phyloP scores from a whole-genome alignment of 2,329 filamentous ascomycete genomes.

The Calcarisporium arbuscula region DNA sequence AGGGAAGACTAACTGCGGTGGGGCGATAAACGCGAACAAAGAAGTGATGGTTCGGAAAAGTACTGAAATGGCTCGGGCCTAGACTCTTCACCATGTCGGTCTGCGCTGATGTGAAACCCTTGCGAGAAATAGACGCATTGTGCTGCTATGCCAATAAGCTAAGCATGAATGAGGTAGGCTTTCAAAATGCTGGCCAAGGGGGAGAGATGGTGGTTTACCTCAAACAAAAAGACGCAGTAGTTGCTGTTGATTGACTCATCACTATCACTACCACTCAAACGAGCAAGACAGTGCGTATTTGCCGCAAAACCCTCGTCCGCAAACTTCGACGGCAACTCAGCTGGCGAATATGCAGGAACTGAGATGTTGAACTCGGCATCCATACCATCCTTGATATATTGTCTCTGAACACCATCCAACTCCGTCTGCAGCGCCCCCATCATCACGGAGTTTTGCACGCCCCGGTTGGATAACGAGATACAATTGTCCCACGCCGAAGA shows the following conservation, averaged over 20 bases:
- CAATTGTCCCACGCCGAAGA: constrained; percentile 46
- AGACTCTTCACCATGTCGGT: constrained; percentile 30
- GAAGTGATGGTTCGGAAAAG: constrained; percentile 52
- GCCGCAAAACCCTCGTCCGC: constrained; percentile 32
- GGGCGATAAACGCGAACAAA: constrained; percentile 50
- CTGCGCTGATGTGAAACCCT: constrained; percentile 29
- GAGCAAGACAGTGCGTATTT: constrained; percentile 37
- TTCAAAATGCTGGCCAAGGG: too few relatives aligned
- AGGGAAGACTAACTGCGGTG: constrained; percentile 37
- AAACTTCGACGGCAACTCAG: constrained; percentile 29
- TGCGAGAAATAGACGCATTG: constrained; percentile 33
- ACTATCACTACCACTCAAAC: constrained; percentile 27
- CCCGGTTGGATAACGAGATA: constrained; percentile 32
- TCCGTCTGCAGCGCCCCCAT: constrained; percentile 40
- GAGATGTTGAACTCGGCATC: constrained; percentile 25
- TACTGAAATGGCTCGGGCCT: constrained; percentile 40
- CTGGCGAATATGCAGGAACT: constrained; percentile 31
- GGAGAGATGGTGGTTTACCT: too few relatives aligned
- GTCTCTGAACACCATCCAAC: constrained; percentile 27
- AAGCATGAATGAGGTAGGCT: too few relatives aligned
- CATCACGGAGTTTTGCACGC: constrained; percentile 31
- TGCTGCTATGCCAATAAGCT: constrained; percentile 38
- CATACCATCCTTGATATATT: constrained; percentile 13
- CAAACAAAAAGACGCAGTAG: constrained; percentile 46
- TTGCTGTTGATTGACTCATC: constrained; percentile 26